Evolutionary conservation across 345 rosid species (phyloP), one percentile per base, ranked within the genome.

Genomic region (Boechera retrofracta): DNA sequence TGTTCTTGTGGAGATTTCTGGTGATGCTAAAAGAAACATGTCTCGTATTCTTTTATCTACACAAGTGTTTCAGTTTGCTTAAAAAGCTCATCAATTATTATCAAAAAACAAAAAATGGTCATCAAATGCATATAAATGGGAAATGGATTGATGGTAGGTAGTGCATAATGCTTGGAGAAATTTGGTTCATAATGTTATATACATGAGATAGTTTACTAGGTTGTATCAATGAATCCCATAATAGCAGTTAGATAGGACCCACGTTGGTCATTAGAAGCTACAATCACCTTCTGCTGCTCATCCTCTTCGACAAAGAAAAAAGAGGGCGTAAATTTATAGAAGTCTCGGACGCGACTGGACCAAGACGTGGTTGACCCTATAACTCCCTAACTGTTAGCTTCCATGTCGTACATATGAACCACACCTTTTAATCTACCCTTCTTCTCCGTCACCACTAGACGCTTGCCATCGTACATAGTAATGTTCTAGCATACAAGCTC

Each of bases 1-100:
- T 83, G 87, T 77, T 87, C 93, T 58, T 89, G 91, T 73, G 87
- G 84, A 71, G 89, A 87, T 74, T 86, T 78, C 45, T 87, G 91
- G 93, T 89, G 77, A 45, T 45, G n/a, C 12, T 44, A 44, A 42
- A 15, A 42, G 68, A 42, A 26, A 28, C 54, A 64, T 28, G 24
- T 26, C 36, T 63, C 35, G 2, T 63, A 13, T 28, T 42, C 7
- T 41, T 13, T 41, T 24, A 38, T 41, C 18, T 41, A 24, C 21
- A 62, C 49, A 41, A 62, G 10, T 41, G 36, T 4, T 28, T 26
- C 5, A 5, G 11, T 24, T 63, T 3, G 18, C 12, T 42, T 63
- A 0, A 41, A 41, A 39, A 39, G 10, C 5, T 41, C 44, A 41
- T 41, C 44, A 41, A 6, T 35, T 35, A 35, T 35, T 1, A 35